Percentiles rank a stretch among this genome's conserved stretches.
Evolutionary conservation across 1,139 yeast species (phyloP).

Genomic region (Zygoascus hellenicus): DNA sequence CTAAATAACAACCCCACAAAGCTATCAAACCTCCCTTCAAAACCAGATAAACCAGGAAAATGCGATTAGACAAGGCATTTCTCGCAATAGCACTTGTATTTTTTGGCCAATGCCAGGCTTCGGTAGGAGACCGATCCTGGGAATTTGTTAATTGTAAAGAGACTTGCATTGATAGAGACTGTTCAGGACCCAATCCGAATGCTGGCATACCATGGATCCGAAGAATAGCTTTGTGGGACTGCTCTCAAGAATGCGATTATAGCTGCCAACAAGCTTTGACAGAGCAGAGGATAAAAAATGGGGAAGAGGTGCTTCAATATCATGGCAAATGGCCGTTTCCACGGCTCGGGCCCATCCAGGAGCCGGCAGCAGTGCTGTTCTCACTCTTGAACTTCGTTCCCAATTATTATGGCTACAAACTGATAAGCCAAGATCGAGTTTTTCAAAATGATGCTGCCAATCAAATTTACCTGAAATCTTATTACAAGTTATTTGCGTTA

Average conservation of each 20-base stretch:
- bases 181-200: conserved; percentile 1
- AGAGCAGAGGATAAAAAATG: conserved; percentile 40
- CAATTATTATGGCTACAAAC: conserved; percentile 54
- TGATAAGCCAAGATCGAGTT: conserved; percentile 30
- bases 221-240: conserved; percentile 61
- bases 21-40: too few species aligned
- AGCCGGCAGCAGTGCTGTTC: conserved; percentile 73
- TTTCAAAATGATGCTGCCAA: conserved; percentile 6
- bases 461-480: conserved; percentile 26
- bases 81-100: too few species aligned
- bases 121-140: conserved; percentile 6
- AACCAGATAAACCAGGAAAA: too few species aligned
- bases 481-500: conserved; percentile 44
- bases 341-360: conserved; percentile 73
- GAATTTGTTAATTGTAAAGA: conserved; percentile 3
- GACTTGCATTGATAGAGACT: conserved; percentile 4
- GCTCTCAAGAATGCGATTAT: conserved; percentile 82
- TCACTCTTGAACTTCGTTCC: conserved; percentile 75
- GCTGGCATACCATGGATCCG: conserved; percentile 5
- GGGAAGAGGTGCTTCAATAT: conserved; percentile 64
- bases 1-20: too few species aligned
- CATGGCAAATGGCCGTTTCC: conserved; percentile 97
- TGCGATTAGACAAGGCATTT: too few species aligned
- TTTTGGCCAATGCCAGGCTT: not conserved
- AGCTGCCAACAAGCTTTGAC: conserved; percentile 80